Percentiles rank a stretch among this genome's conserved stretches.
Conservation (phyloP, 352 stramenopile genomes). For the Pythium brachiatum region DNA sequence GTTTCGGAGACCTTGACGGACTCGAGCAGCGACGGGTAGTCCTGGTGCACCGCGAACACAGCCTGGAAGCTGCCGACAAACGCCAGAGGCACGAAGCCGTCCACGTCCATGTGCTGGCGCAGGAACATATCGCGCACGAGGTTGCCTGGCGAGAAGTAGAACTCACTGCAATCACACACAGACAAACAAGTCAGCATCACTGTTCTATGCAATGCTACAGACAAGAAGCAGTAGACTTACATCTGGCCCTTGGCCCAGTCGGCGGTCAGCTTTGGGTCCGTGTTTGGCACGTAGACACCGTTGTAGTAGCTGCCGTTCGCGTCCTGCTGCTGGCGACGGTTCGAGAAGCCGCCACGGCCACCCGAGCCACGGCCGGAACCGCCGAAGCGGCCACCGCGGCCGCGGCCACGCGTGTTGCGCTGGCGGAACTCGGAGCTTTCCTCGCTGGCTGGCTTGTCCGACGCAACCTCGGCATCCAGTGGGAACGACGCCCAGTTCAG, state of each 20-base stretch:
- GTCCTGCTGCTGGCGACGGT: slow-evolving; percentile 44
- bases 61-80: slow-evolving; percentile 90
- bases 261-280: slow-evolving; percentile 62
- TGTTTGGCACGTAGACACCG: slow-evolving; percentile 76
- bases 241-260: slow-evolving; percentile 85
- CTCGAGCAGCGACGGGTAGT: slow-evolving; percentile 78
- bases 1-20: slow-evolving; percentile 62
- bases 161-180: slow-evolving; percentile 47
- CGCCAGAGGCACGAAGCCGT: slow-evolving; percentile 85
- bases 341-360: slow-evolving; percentile 28
- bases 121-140: slow-evolving; percentile 84
- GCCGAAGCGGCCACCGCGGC: slow-evolving; percentile 30
- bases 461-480: slow-evolving; percentile 38
- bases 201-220: background rate
- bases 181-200: background rate
- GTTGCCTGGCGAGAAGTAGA: slow-evolving; percentile 85
- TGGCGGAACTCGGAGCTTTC: slow-evolving; percentile 21
- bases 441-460: slow-evolving; percentile 30
- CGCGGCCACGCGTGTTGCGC: slow-evolving; percentile 25
- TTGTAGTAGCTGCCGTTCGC: slow-evolving; percentile 70
- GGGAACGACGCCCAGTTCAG: slow-evolving; percentile 75
- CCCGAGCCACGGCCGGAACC: slow-evolving; percentile 10
- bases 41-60: slow-evolving; percentile 81
- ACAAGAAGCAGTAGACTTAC: slow-evolving; percentile 33
- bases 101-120: slow-evolving; percentile 84